phyloP scores from a whole-genome alignment of 2,329 filamentous ascomycete species.

The Colletotrichum graminicola region DNA sequence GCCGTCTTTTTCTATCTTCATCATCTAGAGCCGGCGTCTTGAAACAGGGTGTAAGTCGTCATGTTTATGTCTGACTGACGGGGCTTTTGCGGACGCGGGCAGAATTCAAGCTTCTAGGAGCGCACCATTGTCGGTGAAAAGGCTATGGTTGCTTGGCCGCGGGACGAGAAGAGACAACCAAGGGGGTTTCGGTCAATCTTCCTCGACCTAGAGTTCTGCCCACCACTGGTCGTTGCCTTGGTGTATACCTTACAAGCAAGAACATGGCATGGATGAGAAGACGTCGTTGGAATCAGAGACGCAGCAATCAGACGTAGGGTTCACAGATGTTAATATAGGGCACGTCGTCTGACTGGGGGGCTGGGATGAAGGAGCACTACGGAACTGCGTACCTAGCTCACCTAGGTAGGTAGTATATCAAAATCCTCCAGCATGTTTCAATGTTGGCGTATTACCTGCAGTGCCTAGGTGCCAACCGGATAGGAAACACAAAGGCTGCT shows the following conservation, averaged over 20 bases:
- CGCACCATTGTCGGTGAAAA: slow-evolving; percentile 23
- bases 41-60: slow-evolving; percentile 30
- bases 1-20: neutral
- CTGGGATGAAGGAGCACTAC: neutral
- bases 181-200: slow-evolving; percentile 20
- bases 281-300: slow-evolving; percentile 41
- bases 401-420: too few relatives aligned
- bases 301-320: slow-evolving; percentile 37
- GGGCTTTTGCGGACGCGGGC: slow-evolving; percentile 23
- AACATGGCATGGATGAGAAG: slow-evolving; percentile 22
- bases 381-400: too few relatives aligned
- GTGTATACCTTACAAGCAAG: neutral
- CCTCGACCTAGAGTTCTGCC: neutral
- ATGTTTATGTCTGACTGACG: slow-evolving; percentile 16
- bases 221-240: slow-evolving; percentile 22
- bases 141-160: slow-evolving; percentile 31
- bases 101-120: slow-evolving; percentile 19
- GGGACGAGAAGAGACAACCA: slow-evolving; percentile 8
- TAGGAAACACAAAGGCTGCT: too few relatives aligned
- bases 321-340: slow-evolving; percentile 10
- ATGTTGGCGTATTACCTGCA: too few relatives aligned
- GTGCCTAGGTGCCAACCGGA: too few relatives aligned
- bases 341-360: neutral
- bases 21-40: slow-evolving; percentile 25
- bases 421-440: too few relatives aligned